Percentiles rank a stretch among this genome's conserved stretches.
Evolutionary conservation across 371 early-diverging fungal genomes (phyloP).

Genomic region (Apophysomyces trapeziformis): DNA sequence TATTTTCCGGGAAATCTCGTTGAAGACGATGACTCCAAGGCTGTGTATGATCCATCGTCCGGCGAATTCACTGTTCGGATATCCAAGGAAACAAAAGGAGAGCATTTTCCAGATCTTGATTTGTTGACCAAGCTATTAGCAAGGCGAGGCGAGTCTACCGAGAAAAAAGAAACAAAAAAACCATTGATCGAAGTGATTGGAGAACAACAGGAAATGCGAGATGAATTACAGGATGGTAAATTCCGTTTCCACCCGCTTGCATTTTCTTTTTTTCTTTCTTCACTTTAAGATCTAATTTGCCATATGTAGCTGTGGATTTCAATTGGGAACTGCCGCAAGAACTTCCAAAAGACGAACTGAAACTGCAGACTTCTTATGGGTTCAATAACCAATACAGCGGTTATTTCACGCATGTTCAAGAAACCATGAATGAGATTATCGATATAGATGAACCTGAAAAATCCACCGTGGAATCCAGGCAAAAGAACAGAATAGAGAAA

Average conservation of each 20-base stretch:
- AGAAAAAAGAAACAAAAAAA: constrained; percentile 36
- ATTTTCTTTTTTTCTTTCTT: constrained; percentile 17
- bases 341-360: constrained; percentile 47
- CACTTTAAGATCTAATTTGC: constrained; percentile 3
- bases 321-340: constrained; percentile 90
- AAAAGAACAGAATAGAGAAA: constrained; percentile 59
- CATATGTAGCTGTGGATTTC: constrained; percentile 61
- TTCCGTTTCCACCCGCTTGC: background rate
- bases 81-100: constrained; percentile 79
- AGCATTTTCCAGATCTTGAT: constrained; percentile 87
- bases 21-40: constrained; percentile 86
- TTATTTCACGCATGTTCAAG: constrained; percentile 75
- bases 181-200: constrained; percentile 75
- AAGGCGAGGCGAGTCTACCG: constrained; percentile 55
- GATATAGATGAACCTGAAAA: constrained; percentile 78
- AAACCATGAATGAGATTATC: constrained; percentile 85
- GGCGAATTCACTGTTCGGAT: constrained; percentile 80
- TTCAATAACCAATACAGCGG: constrained; percentile 89
- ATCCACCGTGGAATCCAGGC: constrained; percentile 66
- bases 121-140: constrained; percentile 82
- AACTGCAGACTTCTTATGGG: constrained; percentile 69
- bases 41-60: constrained; percentile 78
- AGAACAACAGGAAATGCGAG: constrained; percentile 31
- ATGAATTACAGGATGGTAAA: constrained; percentile 43
- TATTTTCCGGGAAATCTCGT: constrained; percentile 82